phyloP scores from a whole-genome alignment of 306 rosid genomes.

The Gastrolobium bilobum region DNA sequence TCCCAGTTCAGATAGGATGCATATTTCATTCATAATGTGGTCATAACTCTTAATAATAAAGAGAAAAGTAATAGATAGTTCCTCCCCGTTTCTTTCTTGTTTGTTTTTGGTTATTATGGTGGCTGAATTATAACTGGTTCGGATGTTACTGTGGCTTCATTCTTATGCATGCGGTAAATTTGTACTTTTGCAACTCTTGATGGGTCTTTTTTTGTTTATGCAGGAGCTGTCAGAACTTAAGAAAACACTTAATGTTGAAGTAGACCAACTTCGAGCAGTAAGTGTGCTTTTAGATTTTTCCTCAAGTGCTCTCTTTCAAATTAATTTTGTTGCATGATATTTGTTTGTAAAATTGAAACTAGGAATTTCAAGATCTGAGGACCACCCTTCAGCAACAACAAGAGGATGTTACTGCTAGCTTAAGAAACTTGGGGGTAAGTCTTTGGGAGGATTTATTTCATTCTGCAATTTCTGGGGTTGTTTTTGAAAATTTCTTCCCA shows the following conservation, averaged over 20 bases:
- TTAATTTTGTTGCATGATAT: conserved; percentile 9
- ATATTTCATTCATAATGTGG: not conserved
- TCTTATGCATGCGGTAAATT: conserved; percentile 31
- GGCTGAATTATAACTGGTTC: not conserved
- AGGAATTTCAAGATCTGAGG: conserved; percentile 96
- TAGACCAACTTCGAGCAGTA: conserved; percentile 88
- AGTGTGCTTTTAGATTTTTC: conserved; percentile 51
- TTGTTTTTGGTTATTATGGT: conserved; percentile 28
- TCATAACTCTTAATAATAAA: conserved; percentile 9
- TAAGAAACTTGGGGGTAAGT: conserved; percentile 81
- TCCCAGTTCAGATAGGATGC: not conserved
- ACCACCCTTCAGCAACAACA: conserved; percentile 95
- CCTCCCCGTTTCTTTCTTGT: conserved; percentile 30
- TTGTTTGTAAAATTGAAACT: conserved; percentile 41
- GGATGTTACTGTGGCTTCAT: conserved; percentile 5
- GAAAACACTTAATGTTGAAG: conserved; percentile 92
- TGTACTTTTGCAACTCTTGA: conserved; percentile 34
- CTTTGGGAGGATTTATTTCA: conserved; percentile 20
- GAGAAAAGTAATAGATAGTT: not conserved
- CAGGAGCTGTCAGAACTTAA: conserved; percentile 95
- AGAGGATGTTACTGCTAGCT: conserved; percentile 91
- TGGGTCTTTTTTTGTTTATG: conserved; percentile 35
- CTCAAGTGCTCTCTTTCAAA: conserved; percentile 21
- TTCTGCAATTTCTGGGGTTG: not conserved
- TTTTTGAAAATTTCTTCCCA: conserved; percentile 7